These are phyloP conservation scores for Phytophthora melonis DNA, from an alignment of 352 stramenopile genomes.

Conservation along the genomic window DNA sequence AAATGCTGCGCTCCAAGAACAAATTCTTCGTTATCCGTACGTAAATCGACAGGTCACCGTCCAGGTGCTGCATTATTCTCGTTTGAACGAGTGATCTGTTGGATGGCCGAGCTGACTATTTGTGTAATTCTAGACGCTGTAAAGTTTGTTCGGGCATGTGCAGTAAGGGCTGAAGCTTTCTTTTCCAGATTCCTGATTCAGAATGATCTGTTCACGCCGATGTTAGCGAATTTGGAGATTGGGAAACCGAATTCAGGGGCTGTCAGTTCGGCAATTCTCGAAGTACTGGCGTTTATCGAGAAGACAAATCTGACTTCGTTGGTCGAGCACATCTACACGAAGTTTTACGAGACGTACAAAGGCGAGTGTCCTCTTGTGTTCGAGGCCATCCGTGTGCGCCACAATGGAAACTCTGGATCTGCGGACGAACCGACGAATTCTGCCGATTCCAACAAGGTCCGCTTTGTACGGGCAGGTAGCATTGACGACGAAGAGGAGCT, in stretches of 20 bases:
- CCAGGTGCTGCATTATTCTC: constrained; percentile 33
- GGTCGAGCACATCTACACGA: constrained; percentile 81
- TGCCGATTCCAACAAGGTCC: constrained; percentile 47
- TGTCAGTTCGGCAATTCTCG: constrained; percentile 77
- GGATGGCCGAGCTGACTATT: constrained; percentile 8
- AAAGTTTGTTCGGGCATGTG: constrained; percentile 82
- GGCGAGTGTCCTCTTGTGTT: constrained; percentile 77
- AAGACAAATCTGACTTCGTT: constrained; percentile 79
- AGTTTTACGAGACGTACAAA: constrained; percentile 84
- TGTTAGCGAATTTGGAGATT: constrained; percentile 61
- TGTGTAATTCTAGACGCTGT: constrained; percentile 60
- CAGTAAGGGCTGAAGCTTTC: constrained; percentile 78
- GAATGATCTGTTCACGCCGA: constrained; percentile 72
- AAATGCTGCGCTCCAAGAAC: constrained; percentile 85
- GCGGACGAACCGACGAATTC: constrained; percentile 23
- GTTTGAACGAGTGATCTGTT: background rate
- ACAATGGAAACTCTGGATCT: constrained; percentile 59
- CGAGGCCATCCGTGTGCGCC: constrained; percentile 66
- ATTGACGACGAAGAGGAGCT: constrained; percentile 82
- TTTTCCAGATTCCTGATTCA: constrained; percentile 87
- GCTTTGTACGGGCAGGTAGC: constrained; percentile 61
- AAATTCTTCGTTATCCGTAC: constrained; percentile 88
- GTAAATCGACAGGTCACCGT: constrained; percentile 33
- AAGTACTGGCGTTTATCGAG: constrained; percentile 80
- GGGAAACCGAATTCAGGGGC: constrained; percentile 64